Evolutionary conservation across 805 yeast species (phyloP).

Genomic region (Candida xiaguanensis): DNA sequence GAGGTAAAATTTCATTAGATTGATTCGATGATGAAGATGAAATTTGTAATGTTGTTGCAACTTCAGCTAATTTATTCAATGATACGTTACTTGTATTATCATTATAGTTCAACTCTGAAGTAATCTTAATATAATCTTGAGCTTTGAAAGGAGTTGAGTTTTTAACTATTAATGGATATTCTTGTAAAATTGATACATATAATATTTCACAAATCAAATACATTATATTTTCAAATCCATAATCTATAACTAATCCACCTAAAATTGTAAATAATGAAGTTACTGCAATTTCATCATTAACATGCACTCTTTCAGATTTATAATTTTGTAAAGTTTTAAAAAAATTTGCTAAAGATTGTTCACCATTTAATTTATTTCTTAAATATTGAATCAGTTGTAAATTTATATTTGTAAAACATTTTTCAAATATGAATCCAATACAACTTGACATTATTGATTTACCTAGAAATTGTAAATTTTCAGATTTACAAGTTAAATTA

Average conservation of each 20-base stretch:
- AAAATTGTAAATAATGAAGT: slow-evolving; percentile 54
- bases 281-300: slow-evolving; percentile 48
- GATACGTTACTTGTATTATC: slow-evolving; percentile 5
- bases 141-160: slow-evolving; percentile 25
- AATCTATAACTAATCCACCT: slow-evolving; percentile 74
- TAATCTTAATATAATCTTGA: slow-evolving; percentile 2
- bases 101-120: too few species aligned
- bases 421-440: slow-evolving; percentile 59
- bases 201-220: slow-evolving; percentile 65
- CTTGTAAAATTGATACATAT: slow-evolving; percentile 55
- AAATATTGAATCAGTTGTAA: slow-evolving; percentile 54
- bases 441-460: slow-evolving; percentile 51
- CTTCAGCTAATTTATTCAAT: slow-evolving; percentile 31
- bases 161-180: slow-evolving; percentile 62
- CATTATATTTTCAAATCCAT: slow-evolving; percentile 71
- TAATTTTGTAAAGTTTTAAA: slow-evolving; percentile 42
- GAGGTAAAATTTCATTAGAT: slow-evolving; percentile 3
- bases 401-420: slow-evolving; percentile 52
- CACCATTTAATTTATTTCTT: slow-evolving; percentile 40
- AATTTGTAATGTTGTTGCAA: slow-evolving; percentile 19
- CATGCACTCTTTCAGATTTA: slow-evolving; percentile 26
- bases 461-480: slow-evolving; percentile 57
- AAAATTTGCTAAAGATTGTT: slow-evolving; percentile 40
- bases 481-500: slow-evolving; percentile 23
- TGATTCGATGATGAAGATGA: slow-evolving; percentile 8